Conservation (phyloP, 192 early-diverging fungal species). For the Chytriomyces confervae region DNA sequence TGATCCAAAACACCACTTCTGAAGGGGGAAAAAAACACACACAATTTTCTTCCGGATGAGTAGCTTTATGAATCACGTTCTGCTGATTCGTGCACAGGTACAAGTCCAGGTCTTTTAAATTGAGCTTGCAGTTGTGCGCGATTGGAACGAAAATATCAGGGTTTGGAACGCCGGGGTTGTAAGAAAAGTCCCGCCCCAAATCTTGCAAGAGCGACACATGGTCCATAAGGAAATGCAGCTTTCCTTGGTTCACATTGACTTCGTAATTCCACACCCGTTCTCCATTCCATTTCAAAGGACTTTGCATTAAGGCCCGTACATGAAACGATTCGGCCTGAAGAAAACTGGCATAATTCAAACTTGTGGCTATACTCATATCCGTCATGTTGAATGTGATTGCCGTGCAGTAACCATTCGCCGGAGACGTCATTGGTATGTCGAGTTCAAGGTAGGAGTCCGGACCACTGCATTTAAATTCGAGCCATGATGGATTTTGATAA, state of each 20-base stretch:
- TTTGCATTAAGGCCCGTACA: constrained; percentile 59
- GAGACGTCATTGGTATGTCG: constrained; percentile 62
- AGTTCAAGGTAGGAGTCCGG: constrained; percentile 56
- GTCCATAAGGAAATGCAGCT: constrained; percentile 72
- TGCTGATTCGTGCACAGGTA: constrained; percentile 75
- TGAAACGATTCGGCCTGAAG: constrained; percentile 57
- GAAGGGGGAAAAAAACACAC: constrained; percentile 4
- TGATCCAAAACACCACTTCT: background rate
- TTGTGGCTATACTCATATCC: constrained; percentile 59
- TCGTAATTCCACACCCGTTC: constrained; percentile 71
- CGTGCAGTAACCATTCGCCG: constrained; percentile 61
- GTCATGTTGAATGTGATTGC: constrained; percentile 56
- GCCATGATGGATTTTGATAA: constrained; percentile 69
- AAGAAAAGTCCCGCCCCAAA: constrained; percentile 70
- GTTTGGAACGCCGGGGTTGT: constrained; percentile 48
- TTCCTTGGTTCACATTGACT: constrained; percentile 47
- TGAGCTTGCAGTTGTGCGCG: constrained; percentile 63
- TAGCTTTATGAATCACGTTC: constrained; percentile 78
- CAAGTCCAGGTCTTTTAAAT: constrained; percentile 55
- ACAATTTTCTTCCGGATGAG: constrained; percentile 70
- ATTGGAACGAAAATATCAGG: constrained; percentile 70
- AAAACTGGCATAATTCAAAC: constrained; percentile 71
- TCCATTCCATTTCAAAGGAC: constrained; percentile 76
- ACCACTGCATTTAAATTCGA: constrained; percentile 64
- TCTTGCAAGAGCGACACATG: constrained; percentile 79